Evolutionary conservation across 2,329 filamentous ascomycete species (phyloP).

Genomic region (Talaromyces marneffei): DNA sequence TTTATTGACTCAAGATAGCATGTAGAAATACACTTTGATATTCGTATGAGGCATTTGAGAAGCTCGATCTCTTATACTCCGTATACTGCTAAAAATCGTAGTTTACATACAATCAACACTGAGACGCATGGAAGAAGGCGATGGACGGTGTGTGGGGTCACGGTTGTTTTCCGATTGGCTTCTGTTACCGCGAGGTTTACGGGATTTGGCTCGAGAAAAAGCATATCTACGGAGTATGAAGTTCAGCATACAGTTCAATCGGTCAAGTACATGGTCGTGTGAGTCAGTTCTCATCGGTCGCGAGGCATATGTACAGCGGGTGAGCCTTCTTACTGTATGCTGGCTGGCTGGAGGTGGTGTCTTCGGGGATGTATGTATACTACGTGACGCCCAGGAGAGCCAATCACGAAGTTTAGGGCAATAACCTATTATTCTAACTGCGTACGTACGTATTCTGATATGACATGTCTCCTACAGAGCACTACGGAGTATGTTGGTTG

Average conservation of each 20-base stretch:
- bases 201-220: neutral
- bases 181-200: neutral
- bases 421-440: too few species aligned
- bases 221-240: neutral
- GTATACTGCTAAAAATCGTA: too few species aligned
- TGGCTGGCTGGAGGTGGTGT: too few species aligned
- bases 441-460: neutral
- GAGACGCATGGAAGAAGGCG: neutral
- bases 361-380: too few species aligned
- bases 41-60: neutral
- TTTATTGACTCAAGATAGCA: neutral
- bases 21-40: neutral
- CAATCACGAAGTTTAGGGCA: too few species aligned
- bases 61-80: neutral
- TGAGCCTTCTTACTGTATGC: neutral
- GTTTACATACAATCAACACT: too few species aligned
- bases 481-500: neutral
- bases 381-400: too few species aligned
- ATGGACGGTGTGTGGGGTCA: neutral
- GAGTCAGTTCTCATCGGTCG: neutral
- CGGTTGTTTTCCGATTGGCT: neutral
- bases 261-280: neutral
- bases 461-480: too few species aligned
- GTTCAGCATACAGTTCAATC: neutral
- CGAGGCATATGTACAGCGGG: too few species aligned